phyloP scores from a whole-genome alignment of 192 early-diverging fungal genomes.

The Gonapodya sp. region DNA sequence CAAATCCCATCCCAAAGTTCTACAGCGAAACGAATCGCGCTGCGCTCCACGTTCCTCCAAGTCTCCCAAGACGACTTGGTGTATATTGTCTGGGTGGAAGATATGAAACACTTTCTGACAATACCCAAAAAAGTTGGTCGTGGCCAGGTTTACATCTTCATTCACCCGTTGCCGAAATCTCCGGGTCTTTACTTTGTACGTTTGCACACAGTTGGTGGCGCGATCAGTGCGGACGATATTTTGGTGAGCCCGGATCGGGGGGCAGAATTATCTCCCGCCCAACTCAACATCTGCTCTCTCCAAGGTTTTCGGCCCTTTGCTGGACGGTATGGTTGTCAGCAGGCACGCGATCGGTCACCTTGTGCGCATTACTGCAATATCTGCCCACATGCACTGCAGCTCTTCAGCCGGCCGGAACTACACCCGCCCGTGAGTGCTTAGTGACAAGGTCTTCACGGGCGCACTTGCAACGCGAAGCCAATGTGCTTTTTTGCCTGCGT shows the following conservation, averaged over 20 bases:
- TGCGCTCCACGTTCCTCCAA: constrained; percentile 23
- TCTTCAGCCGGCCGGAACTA: not conserved
- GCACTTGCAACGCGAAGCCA: not conserved
- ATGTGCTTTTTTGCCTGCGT: not conserved
- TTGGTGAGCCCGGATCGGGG: not conserved
- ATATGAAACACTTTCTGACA: constrained; percentile 33
- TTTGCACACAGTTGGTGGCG: constrained; percentile 20
- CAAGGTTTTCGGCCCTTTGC: constrained; percentile 54
- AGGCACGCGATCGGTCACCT: constrained; percentile 55
- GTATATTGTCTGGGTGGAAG: constrained; percentile 64
- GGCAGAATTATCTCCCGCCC: constrained; percentile 12
- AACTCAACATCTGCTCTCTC: not conserved
- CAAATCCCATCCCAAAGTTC: not conserved
- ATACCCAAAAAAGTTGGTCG: constrained; percentile 29
- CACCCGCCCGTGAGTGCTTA: not conserved
- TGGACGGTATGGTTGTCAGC: constrained; percentile 63
- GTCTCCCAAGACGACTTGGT: constrained; percentile 50
- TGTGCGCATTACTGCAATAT: constrained; percentile 61
- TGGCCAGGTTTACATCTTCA: constrained; percentile 45
- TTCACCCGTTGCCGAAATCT: constrained; percentile 52
- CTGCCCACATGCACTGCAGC: constrained; percentile 43
- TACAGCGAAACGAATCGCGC: not conserved
- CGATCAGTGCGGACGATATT: not conserved
- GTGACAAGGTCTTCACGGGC: not conserved
- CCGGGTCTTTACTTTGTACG: constrained; percentile 60